phyloP scores from a whole-genome alignment of 306 rosid species.

The Cucumis cinereus region DNA sequence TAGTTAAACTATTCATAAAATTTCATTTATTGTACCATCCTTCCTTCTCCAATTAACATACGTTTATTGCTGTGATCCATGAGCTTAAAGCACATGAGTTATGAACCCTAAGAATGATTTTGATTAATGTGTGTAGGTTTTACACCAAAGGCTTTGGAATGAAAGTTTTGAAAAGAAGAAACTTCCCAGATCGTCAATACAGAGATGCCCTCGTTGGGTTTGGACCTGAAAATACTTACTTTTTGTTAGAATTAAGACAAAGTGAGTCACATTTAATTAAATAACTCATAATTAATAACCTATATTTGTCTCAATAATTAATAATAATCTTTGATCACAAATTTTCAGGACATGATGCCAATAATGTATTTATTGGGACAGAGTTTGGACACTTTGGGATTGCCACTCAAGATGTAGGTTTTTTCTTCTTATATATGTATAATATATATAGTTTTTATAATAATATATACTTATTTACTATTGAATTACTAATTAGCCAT shows the following conservation, averaged over 20 bases:
- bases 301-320: neutral
- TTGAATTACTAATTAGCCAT: no score
- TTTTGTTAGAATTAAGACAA: neutral
- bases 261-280: neutral
- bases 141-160: neutral
- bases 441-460: no score
- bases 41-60: no score
- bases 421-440: no score
- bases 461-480: no score
- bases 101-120: no score
- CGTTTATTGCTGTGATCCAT: no score
- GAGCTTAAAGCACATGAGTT: no score
- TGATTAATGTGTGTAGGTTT: neutral
- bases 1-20: no score
- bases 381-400: slow-evolving; percentile 1
- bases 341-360: neutral
- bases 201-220: neutral
- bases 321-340: no score
- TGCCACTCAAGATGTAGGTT: neutral
- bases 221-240: neutral
- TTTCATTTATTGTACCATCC: no score
- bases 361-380: neutral
- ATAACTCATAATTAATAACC: no score
- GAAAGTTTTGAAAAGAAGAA: neutral
- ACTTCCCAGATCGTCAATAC: neutral